These are phyloP conservation scores for Hordeum pubiflorum DNA, from an alignment of 202 grass and related monocot species.

Conservation along the genomic window DNA sequence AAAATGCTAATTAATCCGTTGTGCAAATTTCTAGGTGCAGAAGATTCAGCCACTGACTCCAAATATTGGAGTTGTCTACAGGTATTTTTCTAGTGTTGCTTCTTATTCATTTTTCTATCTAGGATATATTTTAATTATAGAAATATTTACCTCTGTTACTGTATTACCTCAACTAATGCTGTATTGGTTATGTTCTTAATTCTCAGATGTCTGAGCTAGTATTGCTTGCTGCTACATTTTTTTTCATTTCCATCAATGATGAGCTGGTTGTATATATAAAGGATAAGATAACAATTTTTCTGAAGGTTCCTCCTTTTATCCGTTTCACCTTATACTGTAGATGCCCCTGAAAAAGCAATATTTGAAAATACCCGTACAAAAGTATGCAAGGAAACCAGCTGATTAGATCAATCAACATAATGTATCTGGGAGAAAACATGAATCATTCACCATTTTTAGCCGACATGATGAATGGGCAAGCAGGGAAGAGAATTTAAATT, in stretches of 20 bases:
- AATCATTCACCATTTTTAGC: neutral
- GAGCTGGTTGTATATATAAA: neutral
- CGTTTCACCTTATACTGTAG: neutral
- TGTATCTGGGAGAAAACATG: neutral
- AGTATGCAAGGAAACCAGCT: neutral
- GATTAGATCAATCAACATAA: neutral
- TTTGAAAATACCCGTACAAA: neutral
- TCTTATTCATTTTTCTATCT: neutral
- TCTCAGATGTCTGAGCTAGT: neutral
- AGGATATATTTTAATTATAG: neutral
- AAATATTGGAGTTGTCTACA: constrained; percentile 97
- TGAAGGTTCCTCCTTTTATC: neutral
- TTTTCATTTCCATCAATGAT: neutral
- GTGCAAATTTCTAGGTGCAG: constrained; percentile 63
- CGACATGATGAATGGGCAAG: neutral
- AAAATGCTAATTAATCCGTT: constrained; percentile 18
- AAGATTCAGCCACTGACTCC: constrained; percentile 90
- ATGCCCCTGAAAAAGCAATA: neutral
- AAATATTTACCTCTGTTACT: neutral
- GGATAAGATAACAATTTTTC: neutral
- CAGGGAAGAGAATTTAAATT: neutral
- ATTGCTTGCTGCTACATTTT: neutral
- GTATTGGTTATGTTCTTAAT: constrained; percentile 1
- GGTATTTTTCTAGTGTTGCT: constrained; percentile 32
- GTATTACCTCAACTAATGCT: neutral